phyloP scores from a whole-genome alignment of 2,329 filamentous ascomycete species.

The Neospermospora avenae region DNA sequence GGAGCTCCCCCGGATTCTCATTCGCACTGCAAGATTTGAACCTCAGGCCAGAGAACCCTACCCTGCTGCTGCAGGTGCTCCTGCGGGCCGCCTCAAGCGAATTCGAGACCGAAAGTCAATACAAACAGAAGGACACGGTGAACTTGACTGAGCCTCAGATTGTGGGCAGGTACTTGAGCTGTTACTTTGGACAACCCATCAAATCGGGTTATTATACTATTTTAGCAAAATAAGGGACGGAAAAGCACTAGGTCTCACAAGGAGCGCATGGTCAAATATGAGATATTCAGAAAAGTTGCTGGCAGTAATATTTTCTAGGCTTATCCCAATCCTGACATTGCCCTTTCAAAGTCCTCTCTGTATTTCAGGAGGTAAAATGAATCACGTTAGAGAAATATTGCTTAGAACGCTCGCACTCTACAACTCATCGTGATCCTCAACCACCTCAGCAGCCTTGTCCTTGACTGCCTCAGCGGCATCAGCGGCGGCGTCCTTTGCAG shows the following conservation, averaged over 20 bases:
- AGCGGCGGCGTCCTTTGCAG: slow-evolving; percentile 41
- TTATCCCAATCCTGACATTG: slow-evolving; percentile 9
- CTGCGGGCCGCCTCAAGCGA: background rate
- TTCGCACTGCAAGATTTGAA: background rate
- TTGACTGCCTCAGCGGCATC: slow-evolving; percentile 47
- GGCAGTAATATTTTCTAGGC: slow-evolving; percentile 14
- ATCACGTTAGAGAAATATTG: slow-evolving; percentile 23
- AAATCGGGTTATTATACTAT: too few species aligned
- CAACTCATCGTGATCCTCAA: slow-evolving; percentile 68
- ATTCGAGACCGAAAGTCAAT: background rate
- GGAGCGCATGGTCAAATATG: background rate
- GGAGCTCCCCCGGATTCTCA: background rate
- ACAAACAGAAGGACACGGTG: too few species aligned
- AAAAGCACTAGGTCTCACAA: background rate
- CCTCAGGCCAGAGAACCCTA: background rate
- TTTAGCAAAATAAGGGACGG: background rate
- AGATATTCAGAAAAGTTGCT: background rate
- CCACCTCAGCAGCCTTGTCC: slow-evolving; percentile 45
- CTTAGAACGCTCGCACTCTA: slow-evolving; percentile 45
- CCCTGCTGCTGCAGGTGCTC: background rate
- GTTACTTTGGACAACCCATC: too few species aligned
- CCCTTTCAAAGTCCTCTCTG: slow-evolving; percentile 3
- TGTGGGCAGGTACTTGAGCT: too few species aligned
- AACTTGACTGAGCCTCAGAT: too few species aligned
- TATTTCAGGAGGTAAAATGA: slow-evolving; percentile 23